A percentile compares a stretch with the other conserved stretches of the same genome.
Conservation (phyloP, 2,329 filamentous ascomycete species). For the Aspergillus japonicus region DNA sequence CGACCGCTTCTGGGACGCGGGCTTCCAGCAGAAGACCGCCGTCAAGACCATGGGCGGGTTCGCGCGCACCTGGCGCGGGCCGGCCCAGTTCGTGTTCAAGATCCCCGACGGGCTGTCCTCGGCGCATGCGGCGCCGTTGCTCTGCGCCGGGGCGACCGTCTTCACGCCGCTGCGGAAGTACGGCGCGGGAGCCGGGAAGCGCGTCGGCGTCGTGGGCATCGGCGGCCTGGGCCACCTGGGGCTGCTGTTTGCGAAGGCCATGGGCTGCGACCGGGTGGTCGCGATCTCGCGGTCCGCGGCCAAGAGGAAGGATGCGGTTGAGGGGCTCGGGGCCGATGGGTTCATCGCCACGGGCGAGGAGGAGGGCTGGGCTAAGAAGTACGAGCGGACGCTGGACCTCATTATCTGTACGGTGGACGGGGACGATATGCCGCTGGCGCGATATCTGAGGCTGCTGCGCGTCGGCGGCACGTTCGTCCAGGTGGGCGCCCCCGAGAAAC, state of each 20-base stretch:
- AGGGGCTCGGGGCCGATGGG: conserved; percentile 53
- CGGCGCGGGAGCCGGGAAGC: conserved; percentile 67
- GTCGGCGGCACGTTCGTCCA: conserved; percentile 63
- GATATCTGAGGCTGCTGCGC: conserved; percentile 62
- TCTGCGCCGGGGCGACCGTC: conserved; percentile 75
- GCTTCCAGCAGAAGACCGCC: conserved; percentile 10
- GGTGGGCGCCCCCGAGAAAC: conserved; percentile 65
- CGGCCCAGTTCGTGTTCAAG: conserved; percentile 58
- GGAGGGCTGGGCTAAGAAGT: conserved; percentile 51
- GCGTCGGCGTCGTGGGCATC: conserved; percentile 69
- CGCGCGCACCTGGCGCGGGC: conserved; percentile 55
- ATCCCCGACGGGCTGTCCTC: conserved; percentile 53
- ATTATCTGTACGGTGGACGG: conserved; percentile 59
- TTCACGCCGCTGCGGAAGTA: conserved; percentile 68
- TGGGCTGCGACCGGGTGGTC: conserved; percentile 64
- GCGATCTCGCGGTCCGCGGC: conserved; percentile 53
- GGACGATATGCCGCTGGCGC: conserved; percentile 60
- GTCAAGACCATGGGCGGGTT: conserved; percentile 55
- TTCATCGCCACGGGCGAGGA: conserved; percentile 61
- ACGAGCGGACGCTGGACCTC: conserved; percentile 53
- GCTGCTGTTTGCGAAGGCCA: conserved; percentile 67
- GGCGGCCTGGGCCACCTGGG: conserved; percentile 74
- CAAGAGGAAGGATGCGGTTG: conserved; percentile 54
- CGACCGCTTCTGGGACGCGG: conserved; percentile 24
- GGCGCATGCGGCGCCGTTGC: conserved; percentile 63